These are phyloP conservation scores for Volvox africanus DNA, from an alignment of 139 green algal genomes.

Conservation along the genomic window DNA sequence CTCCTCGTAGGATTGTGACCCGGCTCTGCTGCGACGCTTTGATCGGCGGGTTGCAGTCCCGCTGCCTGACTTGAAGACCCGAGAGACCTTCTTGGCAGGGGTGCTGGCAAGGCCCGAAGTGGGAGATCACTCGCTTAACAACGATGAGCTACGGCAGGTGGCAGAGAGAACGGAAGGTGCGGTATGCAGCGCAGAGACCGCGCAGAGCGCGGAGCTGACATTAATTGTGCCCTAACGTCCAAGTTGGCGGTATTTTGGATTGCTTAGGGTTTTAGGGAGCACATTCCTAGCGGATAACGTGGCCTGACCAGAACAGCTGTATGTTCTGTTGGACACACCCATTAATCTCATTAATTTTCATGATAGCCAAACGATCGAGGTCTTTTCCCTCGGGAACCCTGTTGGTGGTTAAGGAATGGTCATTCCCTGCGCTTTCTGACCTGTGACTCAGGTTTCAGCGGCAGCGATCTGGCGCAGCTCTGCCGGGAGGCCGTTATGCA, in stretches of 20 bases:
- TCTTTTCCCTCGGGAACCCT: no score
- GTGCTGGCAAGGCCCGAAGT: slow-evolving; percentile 41
- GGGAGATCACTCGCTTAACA: background rate
- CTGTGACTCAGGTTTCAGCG: slow-evolving; percentile 61
- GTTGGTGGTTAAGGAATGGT: no score
- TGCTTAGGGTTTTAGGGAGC: no score
- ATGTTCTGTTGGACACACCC: no score
- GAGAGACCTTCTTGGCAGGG: slow-evolving; percentile 59
- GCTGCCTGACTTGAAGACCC: slow-evolving; percentile 53
- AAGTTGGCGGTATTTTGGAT: no score
- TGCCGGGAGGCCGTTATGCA: slow-evolving; percentile 69
- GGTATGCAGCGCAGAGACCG: background rate
- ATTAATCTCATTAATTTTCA: no score
- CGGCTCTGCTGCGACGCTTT: slow-evolving; percentile 73
- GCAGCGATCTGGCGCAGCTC: slow-evolving; percentile 64
- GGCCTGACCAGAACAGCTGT: no score
- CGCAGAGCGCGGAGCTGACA: background rate
- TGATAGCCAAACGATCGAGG: no score
- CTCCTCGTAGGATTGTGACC: slow-evolving; percentile 67
- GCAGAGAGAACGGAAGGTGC: slow-evolving; percentile 5
- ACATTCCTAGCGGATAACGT: no score
- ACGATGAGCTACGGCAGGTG: background rate
- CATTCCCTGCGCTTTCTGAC: no score
- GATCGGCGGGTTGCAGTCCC: slow-evolving; percentile 69
- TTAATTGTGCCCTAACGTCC: no score